phyloP scores from a whole-genome alignment of 768 basidiomycete species.

The Lentinula sp. region DNA sequence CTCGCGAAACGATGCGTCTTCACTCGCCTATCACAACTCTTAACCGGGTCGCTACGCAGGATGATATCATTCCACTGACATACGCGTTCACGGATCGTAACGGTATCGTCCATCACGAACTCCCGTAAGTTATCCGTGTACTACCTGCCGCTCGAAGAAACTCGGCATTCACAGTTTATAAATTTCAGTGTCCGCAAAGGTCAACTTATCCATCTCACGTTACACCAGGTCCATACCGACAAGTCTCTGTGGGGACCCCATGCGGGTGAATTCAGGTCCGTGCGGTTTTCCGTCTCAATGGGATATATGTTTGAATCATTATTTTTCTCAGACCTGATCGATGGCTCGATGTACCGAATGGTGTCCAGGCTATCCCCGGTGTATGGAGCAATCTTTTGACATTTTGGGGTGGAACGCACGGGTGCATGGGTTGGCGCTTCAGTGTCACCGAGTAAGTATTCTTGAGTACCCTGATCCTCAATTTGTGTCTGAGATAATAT shows the following conservation, averaged over 20 bases:
- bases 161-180: not conserved
- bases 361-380: conserved; percentile 42
- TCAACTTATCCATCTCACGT: conserved; percentile 40
- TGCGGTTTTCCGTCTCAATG: not conserved
- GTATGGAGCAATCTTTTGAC: conserved; percentile 54
- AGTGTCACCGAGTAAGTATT: conserved; percentile 48
- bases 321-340: conserved; percentile 48
- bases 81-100: conserved; percentile 37
- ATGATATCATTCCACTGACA: conserved; percentile 47
- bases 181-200: conserved; percentile 35
- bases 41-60: conserved; percentile 37
- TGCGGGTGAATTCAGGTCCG: conserved; percentile 52
- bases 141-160: not conserved
- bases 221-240: conserved; percentile 44
- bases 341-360: conserved; percentile 45
- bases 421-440: conserved; percentile 67
- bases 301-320: not conserved
- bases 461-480: not conserved
- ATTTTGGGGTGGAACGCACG: conserved; percentile 58
- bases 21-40: conserved; percentile 45
- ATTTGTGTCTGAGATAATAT: not conserved
- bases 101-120: conserved; percentile 30
- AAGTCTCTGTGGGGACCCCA: conserved; percentile 58
- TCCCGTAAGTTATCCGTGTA: conserved; percentile 26
- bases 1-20: conserved; percentile 54